Conservation (phyloP, 352 stramenopile species). For the Phytophthora tentaculata region DNA sequence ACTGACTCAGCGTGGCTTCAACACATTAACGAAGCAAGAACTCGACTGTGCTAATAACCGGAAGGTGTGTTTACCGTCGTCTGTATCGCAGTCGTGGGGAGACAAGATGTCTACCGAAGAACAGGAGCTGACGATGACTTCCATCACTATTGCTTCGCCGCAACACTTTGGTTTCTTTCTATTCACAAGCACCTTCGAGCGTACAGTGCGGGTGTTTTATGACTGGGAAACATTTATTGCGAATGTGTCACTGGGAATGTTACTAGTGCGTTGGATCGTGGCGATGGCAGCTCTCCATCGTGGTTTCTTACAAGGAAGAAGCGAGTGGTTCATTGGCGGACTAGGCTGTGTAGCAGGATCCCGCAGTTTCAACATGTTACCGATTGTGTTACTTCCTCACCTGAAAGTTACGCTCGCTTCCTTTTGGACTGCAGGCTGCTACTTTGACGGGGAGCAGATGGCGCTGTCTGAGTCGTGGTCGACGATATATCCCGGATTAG, state of each 20-base stretch:
- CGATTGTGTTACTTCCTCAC: conserved; percentile 47
- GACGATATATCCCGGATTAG: conserved; percentile 51
- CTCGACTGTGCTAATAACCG: conserved; percentile 33
- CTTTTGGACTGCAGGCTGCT: conserved; percentile 48
- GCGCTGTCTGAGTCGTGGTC: conserved; percentile 54
- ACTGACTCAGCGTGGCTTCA: conserved; percentile 44
- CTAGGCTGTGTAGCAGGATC: conserved; percentile 49
- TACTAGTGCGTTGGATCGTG: conserved; percentile 53
- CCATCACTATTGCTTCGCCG: conserved; percentile 38
- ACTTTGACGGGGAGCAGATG: conserved; percentile 55
- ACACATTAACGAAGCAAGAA: conserved; percentile 37
- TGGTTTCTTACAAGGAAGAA: conserved; percentile 28
- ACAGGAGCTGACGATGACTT: conserved; percentile 26
- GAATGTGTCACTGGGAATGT: conserved; percentile 43
- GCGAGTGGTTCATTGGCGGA: conserved; percentile 36
- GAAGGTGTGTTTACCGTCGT: conserved; percentile 15
- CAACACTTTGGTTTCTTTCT: conserved; percentile 48
- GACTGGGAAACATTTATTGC: conserved; percentile 53
- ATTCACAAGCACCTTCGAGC: conserved; percentile 15
- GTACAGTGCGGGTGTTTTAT: conserved; percentile 38
- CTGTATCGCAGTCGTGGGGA: conserved; percentile 19
- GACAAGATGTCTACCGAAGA: conserved; percentile 35
- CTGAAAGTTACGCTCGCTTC: conserved; percentile 48
- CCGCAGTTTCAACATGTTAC: conserved; percentile 48
- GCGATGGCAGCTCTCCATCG: conserved; percentile 47